Evolutionary conservation across 1,284 basidiomycete genomes (phyloP), one percentile per base, ranked within the genome.

Genomic region (Ganoderma lingzhi): DNA sequence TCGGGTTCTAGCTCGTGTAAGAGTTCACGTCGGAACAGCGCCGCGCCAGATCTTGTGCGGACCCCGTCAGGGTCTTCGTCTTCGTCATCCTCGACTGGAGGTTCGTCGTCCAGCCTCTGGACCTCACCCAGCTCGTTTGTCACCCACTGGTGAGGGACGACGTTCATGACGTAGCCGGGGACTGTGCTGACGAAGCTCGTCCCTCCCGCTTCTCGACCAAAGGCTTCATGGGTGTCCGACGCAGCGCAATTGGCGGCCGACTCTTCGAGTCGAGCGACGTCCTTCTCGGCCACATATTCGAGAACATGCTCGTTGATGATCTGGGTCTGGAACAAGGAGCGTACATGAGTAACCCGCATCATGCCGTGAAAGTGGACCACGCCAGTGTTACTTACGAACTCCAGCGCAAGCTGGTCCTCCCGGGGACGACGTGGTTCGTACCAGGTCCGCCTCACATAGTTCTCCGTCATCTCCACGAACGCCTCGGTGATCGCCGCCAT

Each of bases 41-140:
- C 66, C 9, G 61, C 61, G 42, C 63, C 65, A 10, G 42, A 37
- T 62, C 63, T 63, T n/a, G 19, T 67, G 15, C 45, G 12, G 3
- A 6, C 51, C 9, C 9, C 19, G 28, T 66, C 65, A 28, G 23
- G 15, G 19, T 23, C 45, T n/a, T 48, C 45, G 45, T 9, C 42
- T 15, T 44, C 42, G 15, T 44, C 42, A 15, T 44, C 42, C 14
- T 44, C 42, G 14, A 15, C 42, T 41, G 39, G 42, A 19, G 42
- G 42, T 19, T 44, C 42, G 15, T 44, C 42, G 17, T 44, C 42
- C 0, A 44, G 42, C 42, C 42, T 44, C 42, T 6, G 15, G 42
- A 44, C 42, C 42, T 44, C 42, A 6, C 4, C 42, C 15, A 15
- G 12, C 12, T 17, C 42, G 42, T 44, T 37, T 6, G 32, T 14